Conservation (phyloP, 306 rosid species). For the Acacia crassicarpa region DNA sequence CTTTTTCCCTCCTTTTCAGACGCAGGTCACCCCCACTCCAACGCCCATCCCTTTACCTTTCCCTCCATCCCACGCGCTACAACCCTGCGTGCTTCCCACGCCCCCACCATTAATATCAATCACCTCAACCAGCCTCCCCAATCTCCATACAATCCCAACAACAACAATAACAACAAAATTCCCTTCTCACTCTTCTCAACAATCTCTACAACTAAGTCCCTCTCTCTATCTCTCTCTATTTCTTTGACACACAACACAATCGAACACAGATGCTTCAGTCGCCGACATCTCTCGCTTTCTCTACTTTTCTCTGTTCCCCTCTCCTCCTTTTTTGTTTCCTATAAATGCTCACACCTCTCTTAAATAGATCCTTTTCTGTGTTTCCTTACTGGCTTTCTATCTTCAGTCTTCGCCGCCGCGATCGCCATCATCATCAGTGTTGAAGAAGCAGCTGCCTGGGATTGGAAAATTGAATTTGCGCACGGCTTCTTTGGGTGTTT, state of each 20-base stretch:
- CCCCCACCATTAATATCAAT: neutral
- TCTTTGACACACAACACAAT: neutral
- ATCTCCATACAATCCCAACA: neutral
- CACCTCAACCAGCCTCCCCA: neutral
- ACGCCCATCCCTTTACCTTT: neutral
- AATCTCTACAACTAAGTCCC: neutral
- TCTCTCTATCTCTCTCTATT: neutral
- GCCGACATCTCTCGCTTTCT: conserved; percentile 1
- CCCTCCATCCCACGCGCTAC: neutral
- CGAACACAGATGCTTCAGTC: neutral
- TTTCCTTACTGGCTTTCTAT: neutral
- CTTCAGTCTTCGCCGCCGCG: neutral
- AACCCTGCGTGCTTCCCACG: neutral
- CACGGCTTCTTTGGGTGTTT: neutral
- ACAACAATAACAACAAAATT: no score
- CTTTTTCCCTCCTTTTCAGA: neutral
- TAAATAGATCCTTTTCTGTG: neutral
- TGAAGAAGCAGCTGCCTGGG: neutral
- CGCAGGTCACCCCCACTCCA: neutral
- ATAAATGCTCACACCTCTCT: neutral
- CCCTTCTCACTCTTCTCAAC: neutral
- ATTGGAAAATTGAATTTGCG: neutral
- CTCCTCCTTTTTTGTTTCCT: neutral
- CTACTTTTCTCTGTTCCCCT: neutral
- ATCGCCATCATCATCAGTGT: neutral